Conservation (phyloP, 805 yeast species). For the Candida easanensis region DNA sequence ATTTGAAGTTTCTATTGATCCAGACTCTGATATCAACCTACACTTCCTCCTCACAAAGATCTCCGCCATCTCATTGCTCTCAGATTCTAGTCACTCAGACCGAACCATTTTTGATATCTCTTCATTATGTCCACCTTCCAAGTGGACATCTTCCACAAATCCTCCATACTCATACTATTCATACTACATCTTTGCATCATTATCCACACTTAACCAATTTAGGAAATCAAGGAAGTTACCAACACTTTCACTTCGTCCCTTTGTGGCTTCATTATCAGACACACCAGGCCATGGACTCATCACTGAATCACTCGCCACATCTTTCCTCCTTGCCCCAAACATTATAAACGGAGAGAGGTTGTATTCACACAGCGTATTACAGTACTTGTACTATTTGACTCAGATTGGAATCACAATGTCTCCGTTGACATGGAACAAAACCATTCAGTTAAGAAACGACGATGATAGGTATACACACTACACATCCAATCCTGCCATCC, state of each 20-base stretch:
- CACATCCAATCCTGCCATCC: constrained; percentile 22
- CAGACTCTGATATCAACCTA: constrained; percentile 24
- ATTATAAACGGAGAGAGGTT: constrained; percentile 27
- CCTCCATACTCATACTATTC: constrained; percentile 89
- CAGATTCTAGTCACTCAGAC: constrained; percentile 20
- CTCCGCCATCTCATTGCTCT: constrained; percentile 32
- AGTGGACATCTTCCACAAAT: constrained; percentile 34
- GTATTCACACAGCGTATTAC: constrained; percentile 23
- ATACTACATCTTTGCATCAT: constrained; percentile 36
- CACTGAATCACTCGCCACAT: constrained; percentile 25
- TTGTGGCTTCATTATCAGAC: constrained; percentile 23
- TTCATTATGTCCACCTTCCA: constrained; percentile 25
- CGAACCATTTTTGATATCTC: constrained; percentile 20
- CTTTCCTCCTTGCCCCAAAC: constrained; percentile 23
- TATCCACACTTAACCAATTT: constrained; percentile 23
- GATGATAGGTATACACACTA: constrained; percentile 25
- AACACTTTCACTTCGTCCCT: constrained; percentile 23
- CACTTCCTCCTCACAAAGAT: constrained; percentile 33
- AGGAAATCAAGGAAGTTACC: constrained; percentile 18
- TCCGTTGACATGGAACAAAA: constrained; percentile 30
- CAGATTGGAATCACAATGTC: constrained; percentile 30
- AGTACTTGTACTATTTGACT: constrained; percentile 26
- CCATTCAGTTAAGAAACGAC: constrained; percentile 22
- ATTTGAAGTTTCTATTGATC: constrained; percentile 27
- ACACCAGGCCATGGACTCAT: constrained; percentile 26